A percentile compares a stretch with the other conserved stretches of the same genome.
Evolutionary conservation across 2,329 filamentous ascomycete genomes (phyloP).

Genomic region (Ophiocordyceps robertsii): DNA sequence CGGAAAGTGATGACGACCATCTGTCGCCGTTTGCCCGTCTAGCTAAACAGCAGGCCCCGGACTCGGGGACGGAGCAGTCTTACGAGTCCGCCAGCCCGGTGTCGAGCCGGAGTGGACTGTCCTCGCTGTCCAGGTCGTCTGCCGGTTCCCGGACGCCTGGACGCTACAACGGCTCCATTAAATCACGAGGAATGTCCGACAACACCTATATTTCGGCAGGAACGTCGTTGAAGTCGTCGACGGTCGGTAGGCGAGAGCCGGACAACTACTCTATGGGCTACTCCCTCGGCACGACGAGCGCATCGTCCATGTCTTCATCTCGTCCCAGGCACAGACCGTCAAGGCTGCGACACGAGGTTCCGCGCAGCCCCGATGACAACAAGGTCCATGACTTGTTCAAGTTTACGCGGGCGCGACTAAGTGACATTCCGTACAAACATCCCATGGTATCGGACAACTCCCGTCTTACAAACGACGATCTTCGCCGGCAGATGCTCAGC

Average conservation of each 20-base stretch:
- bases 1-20: slow-evolving; percentile 65
- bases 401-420: slow-evolving; percentile 66
- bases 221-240: slow-evolving; percentile 28
- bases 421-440: slow-evolving; percentile 69
- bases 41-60: slow-evolving; percentile 52
- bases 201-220: slow-evolving; percentile 57
- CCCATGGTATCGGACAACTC: slow-evolving; percentile 43
- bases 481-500: slow-evolving; percentile 80
- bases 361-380: slow-evolving; percentile 61
- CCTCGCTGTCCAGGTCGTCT: slow-evolving; percentile 42
- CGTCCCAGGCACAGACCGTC: slow-evolving; percentile 42
- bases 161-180: slow-evolving; percentile 34
- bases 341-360: slow-evolving; percentile 64
- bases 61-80: slow-evolving; percentile 41
- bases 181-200: slow-evolving; percentile 43
- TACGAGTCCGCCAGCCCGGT: slow-evolving; percentile 54
- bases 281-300: slow-evolving; percentile 21
- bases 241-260: slow-evolving; percentile 17
- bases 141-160: slow-evolving; percentile 37
- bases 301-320: slow-evolving; percentile 33
- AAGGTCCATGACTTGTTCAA: slow-evolving; percentile 72
- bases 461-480: slow-evolving; percentile 60
- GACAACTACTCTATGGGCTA: slow-evolving; percentile 43
- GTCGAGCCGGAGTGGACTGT: slow-evolving; percentile 50
- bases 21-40: slow-evolving; percentile 65